phyloP scores from a whole-genome alignment of 2,329 filamentous ascomycete genomes.

The Graphilbum ipis-grandicollis region DNA sequence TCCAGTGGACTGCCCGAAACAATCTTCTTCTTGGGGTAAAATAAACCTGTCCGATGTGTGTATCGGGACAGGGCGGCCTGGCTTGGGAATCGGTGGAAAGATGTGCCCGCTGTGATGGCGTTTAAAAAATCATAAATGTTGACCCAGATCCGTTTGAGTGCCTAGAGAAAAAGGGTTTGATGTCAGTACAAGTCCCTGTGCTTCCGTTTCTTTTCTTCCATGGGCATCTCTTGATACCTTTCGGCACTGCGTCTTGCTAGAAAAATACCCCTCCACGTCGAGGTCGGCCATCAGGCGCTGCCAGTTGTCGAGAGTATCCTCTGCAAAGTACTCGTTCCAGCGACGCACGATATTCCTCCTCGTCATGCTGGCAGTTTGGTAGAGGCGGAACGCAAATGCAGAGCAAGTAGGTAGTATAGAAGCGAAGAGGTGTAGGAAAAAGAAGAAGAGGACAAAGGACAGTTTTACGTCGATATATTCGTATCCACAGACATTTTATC shows the following conservation, averaged over 20 bases:
- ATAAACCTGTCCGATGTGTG: slow-evolving; percentile 17
- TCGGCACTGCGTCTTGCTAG: slow-evolving; percentile 26
- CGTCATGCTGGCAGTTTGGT: not conserved
- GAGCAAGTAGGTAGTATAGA: no score
- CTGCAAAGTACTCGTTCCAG: slow-evolving; percentile 17
- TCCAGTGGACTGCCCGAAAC: slow-evolving; percentile 21
- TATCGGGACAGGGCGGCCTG: slow-evolving; percentile 17
- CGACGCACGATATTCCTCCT: not conserved
- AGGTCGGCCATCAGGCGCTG: slow-evolving; percentile 26
- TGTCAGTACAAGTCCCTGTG: no score
- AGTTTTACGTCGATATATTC: no score
- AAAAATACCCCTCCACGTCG: slow-evolving; percentile 18
- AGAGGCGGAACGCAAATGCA: no score
- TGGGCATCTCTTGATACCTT: slow-evolving; percentile 15
- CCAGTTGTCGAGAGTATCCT: slow-evolving; percentile 22
- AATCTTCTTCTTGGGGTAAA: slow-evolving; percentile 28
- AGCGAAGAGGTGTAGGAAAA: no score
- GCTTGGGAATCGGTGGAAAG: slow-evolving; percentile 17
- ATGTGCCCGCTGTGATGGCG: slow-evolving; percentile 11
- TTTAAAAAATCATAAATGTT: slow-evolving; percentile 32
- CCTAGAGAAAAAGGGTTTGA: slow-evolving; percentile 14
- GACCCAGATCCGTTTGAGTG: slow-evolving; percentile 22
- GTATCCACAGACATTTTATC: no score
- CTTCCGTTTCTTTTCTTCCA: not conserved
- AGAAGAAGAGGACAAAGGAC: no score